Evolutionary conservation across 2,329 filamentous ascomycete species (phyloP).

Genomic region (Trichoderma koningii): DNA sequence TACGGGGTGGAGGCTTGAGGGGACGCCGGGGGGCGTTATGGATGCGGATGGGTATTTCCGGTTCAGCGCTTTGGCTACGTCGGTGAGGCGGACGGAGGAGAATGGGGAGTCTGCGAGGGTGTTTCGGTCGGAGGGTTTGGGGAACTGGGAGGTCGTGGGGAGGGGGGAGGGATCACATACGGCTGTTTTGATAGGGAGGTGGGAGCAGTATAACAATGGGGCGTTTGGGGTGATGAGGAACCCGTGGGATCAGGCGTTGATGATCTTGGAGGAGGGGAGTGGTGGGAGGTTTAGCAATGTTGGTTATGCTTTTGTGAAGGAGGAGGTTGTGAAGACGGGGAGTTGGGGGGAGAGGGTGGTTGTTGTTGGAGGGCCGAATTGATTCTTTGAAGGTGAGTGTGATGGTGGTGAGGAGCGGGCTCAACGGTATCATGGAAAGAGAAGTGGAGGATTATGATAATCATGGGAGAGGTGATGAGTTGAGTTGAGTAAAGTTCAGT

Average conservation of each 20-base stretch:
- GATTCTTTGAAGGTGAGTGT: too few relatives aligned
- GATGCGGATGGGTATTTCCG: conserved; percentile 6
- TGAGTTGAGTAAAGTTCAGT: too few relatives aligned
- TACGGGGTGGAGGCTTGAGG: conserved; percentile 7
- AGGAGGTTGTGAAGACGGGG: conserved; percentile 2
- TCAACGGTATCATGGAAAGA: too few relatives aligned
- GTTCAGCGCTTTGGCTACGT: not conserved
- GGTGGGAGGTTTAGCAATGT: not conserved
- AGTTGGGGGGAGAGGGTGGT: not conserved
- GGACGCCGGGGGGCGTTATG: conserved; percentile 2
- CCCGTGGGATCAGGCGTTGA: conserved; percentile 1
- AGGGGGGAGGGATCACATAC: not conserved
- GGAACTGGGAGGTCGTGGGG: not conserved
- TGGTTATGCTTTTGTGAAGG: conserved; percentile 17
- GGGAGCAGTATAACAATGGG: conserved; percentile 21
- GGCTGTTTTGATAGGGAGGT: not conserved
- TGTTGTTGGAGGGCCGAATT: not conserved
- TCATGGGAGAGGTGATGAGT: too few relatives aligned
- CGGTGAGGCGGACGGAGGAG: not conserved
- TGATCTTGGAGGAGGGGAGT: conserved; percentile 6
- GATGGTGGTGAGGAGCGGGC: too few relatives aligned
- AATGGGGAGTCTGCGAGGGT: not conserved
- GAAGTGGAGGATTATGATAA: too few relatives aligned
- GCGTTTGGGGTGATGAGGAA: not conserved
- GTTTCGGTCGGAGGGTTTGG: not conserved